A percentile compares a stretch with the other conserved stretches of the same genome.
phyloP scores from a whole-genome alignment of 768 basidiomycete genomes.

The Hydnomerulius pinastri region DNA sequence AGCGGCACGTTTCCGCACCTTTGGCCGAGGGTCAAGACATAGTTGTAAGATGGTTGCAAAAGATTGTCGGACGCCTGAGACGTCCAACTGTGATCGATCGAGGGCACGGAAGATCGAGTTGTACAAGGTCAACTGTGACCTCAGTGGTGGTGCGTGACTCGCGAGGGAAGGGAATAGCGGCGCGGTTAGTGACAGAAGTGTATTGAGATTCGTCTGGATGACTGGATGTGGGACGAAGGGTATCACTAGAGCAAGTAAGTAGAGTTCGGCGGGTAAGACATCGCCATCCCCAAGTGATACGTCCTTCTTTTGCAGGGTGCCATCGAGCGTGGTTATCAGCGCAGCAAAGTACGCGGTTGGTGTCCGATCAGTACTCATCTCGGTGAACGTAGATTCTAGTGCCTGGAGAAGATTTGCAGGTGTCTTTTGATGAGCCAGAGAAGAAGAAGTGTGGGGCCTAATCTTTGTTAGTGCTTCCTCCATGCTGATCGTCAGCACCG shows the following conservation, averaged over 20 bases:
- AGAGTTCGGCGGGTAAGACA: conserved; percentile 34
- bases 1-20: conserved; percentile 89
- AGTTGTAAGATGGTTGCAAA: conserved; percentile 86
- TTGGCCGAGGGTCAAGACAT: conserved; percentile 85
- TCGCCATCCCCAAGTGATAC: conserved; percentile 71
- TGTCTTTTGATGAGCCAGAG: conserved; percentile 83
- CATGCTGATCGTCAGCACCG: conserved; percentile 36
- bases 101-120: conserved; percentile 68
- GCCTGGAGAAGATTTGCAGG: conserved; percentile 85
- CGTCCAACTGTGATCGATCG: conserved; percentile 70
- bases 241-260: conserved; percentile 35
- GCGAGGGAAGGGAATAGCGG: conserved; percentile 74
- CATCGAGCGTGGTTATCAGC: conserved; percentile 80
- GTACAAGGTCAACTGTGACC: conserved; percentile 84
- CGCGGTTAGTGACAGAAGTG: conserved; percentile 70
- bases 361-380: conserved; percentile 64
- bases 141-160: conserved; percentile 72
- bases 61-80: conserved; percentile 68
- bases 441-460: conserved; percentile 79
- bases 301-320: conserved; percentile 65
- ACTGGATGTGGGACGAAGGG: conserved; percentile 72
- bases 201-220: conserved; percentile 71
- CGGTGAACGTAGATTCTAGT: conserved; percentile 77
- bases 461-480: conserved; percentile 80
- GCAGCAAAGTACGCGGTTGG: conserved; percentile 97